These are phyloP conservation scores for Pythium folliculosum DNA, from an alignment of 352 stramenopile species.

Conservation along the genomic window DNA sequence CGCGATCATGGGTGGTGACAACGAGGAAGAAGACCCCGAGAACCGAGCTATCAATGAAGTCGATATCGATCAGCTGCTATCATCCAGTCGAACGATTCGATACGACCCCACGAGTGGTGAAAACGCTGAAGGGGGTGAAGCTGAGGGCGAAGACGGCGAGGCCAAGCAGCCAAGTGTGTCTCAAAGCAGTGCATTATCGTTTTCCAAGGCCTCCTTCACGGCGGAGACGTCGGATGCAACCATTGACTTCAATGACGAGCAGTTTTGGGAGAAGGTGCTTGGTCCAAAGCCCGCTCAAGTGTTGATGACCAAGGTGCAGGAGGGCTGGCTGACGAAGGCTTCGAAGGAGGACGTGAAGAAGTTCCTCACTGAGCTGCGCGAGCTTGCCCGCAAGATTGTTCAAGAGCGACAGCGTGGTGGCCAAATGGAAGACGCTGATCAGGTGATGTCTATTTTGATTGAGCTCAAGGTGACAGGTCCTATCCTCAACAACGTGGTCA, in stretches of 20 bases:
- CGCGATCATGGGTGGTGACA: conserved; percentile 93
- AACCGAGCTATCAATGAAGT: conserved; percentile 90
- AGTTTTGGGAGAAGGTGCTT: conserved; percentile 91
- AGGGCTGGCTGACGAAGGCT: conserved; percentile 72
- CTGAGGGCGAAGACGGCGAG: conserved; percentile 41
- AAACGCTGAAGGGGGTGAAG: conserved; percentile 35
- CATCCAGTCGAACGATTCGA: conserved; percentile 83
- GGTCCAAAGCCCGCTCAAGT: conserved; percentile 84
- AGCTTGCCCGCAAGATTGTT: conserved; percentile 78
- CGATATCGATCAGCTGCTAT: conserved; percentile 87
- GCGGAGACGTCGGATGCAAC: conserved; percentile 84
- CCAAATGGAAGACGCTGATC: conserved; percentile 78
- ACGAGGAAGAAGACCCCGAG: conserved; percentile 92
- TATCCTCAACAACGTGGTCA: conserved; percentile 68
- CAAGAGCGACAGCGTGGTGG: conserved; percentile 85
- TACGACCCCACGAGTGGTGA: conserved; percentile 79
- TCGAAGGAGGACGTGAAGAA: conserved; percentile 81
- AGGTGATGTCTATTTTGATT: conserved; percentile 87
- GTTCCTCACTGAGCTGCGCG: conserved; percentile 78
- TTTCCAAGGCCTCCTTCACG: conserved; percentile 89
- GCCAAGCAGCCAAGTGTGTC: conserved; percentile 39
- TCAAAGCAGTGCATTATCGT: conserved; percentile 75
- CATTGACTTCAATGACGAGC: conserved; percentile 91
- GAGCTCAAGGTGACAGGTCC: conserved; percentile 87
- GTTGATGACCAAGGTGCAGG: conserved; percentile 88